Conservation (phyloP, 2,329 filamentous ascomycete species). For the Neopestalotiopsis sp. region DNA sequence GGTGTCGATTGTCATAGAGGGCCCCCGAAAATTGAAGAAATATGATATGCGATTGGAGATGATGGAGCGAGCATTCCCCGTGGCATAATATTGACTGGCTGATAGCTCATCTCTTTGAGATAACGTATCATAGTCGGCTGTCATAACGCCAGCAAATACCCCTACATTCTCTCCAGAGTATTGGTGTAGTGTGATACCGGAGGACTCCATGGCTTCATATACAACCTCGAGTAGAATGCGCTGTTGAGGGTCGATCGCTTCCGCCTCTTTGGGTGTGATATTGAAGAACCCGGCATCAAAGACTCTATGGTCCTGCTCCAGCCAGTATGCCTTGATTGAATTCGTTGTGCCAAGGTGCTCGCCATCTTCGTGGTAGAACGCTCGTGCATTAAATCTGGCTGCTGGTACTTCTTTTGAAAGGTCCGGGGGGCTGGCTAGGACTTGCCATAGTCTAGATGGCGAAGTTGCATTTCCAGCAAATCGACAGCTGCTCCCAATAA, state of each 20-base stretch:
- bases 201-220: constrained; percentile 41
- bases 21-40: constrained; percentile 45
- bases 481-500: constrained; percentile 37
- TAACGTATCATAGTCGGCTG: constrained; percentile 37
- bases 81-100: constrained; percentile 37
- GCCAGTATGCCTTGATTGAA: constrained; percentile 36
- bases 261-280: constrained; percentile 41
- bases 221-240: constrained; percentile 40
- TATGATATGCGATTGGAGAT: constrained; percentile 46
- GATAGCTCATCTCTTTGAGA: constrained; percentile 35
- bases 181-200: constrained; percentile 33
- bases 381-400: constrained; percentile 32
- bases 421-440: constrained; percentile 31
- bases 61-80: constrained; percentile 40
- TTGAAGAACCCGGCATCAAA: constrained; percentile 42
- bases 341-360: constrained; percentile 39
- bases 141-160: constrained; percentile 41
- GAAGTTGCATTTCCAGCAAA: constrained; percentile 35
- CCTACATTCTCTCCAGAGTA: constrained; percentile 36
- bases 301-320: constrained; percentile 31
- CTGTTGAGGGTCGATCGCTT: constrained; percentile 40
- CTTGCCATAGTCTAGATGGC: constrained; percentile 34
- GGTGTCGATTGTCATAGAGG: constrained; percentile 46
- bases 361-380: constrained; percentile 36
- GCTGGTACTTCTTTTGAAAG: constrained; percentile 35